Evolutionary conservation across 2,329 filamentous ascomycete genomes (phyloP).

Genomic region (Cladophialophora carrionii): DNA sequence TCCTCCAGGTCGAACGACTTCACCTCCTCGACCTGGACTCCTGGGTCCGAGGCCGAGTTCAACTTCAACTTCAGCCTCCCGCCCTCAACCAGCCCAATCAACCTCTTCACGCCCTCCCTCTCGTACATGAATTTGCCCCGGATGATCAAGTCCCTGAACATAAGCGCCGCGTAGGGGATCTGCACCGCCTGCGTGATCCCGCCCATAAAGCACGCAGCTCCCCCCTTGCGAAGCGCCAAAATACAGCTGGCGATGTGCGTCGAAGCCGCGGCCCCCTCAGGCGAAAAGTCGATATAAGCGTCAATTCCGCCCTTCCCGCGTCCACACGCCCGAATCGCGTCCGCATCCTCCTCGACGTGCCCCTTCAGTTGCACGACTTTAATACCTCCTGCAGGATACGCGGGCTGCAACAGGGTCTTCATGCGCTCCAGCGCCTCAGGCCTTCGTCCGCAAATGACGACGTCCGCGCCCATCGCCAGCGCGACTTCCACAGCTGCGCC

Average conservation of each 20-base stretch:
- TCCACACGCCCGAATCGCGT: conserved; percentile 40
- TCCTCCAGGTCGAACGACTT: conserved; percentile 10
- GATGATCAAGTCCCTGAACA: conserved; percentile 29
- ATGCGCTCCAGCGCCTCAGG: conserved; percentile 22
- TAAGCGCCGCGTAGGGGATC: conserved; percentile 25
- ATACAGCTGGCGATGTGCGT: conserved; percentile 47
- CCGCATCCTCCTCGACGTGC: conserved; percentile 45
- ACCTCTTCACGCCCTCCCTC: conserved; percentile 20
- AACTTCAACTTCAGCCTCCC: conserved; percentile 26
- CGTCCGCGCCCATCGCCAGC: conserved; percentile 53
- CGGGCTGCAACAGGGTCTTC: not conserved
- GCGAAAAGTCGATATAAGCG: conserved; percentile 54
- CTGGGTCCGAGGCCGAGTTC: no score
- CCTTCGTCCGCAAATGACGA: conserved; percentile 55
- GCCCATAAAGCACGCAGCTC: conserved; percentile 35
- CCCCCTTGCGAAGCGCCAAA: conserved; percentile 37
- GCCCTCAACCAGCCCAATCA: conserved; percentile 33
- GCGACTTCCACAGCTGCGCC: conserved; percentile 55
- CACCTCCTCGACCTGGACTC: not conserved
- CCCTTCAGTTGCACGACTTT: conserved; percentile 49
- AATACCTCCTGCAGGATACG: conserved; percentile 37
- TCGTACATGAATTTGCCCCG: conserved; percentile 38
- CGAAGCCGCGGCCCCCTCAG: conserved; percentile 39
- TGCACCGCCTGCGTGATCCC: conserved; percentile 25
- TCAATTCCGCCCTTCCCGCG: conserved; percentile 41